These are phyloP conservation scores for Austroboletus festivus DNA, from an alignment of 768 basidiomycete species.

Conservation along the genomic window DNA sequence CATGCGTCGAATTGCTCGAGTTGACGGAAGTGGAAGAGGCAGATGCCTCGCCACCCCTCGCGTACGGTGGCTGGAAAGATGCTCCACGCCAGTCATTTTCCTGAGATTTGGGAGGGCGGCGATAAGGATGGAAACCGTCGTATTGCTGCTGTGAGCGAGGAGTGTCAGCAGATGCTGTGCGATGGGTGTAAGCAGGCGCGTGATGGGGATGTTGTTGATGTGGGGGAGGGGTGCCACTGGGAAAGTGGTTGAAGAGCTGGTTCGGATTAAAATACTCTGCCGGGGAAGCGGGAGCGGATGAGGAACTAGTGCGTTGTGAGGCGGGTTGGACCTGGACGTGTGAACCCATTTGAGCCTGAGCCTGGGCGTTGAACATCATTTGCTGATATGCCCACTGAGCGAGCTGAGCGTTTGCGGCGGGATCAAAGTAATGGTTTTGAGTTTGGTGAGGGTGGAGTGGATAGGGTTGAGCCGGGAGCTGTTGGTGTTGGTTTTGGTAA, in stretches of 20 bases:
- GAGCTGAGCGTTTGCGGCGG: constrained; percentile 54
- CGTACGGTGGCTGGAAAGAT: constrained; percentile 72
- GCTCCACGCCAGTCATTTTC: constrained; percentile 48
- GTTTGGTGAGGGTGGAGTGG: constrained; percentile 40
- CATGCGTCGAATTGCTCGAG: constrained; percentile 46
- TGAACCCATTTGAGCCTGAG: no score
- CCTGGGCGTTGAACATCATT: constrained; percentile 65
- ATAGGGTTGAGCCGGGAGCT: constrained; percentile 48
- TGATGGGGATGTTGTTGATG: constrained; percentile 35
- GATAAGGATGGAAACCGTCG: constrained; percentile 78
- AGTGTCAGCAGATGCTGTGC: constrained; percentile 33
- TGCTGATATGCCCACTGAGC: constrained; percentile 91
- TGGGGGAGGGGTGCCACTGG: constrained; percentile 68
- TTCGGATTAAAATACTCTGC: constrained; percentile 59
- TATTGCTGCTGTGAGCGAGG: constrained; percentile 29
- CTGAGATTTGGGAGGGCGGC: constrained; percentile 45
- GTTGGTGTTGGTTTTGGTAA: constrained; percentile 69
- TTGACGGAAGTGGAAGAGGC: constrained; percentile 77
- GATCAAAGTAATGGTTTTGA: constrained; percentile 65
- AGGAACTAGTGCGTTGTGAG: constrained; percentile 39
- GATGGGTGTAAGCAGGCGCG: constrained; percentile 36
- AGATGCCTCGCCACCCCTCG: constrained; percentile 67
- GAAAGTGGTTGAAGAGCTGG: constrained; percentile 64
- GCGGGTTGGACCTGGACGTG: neutral
- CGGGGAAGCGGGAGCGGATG: constrained; percentile 36